Evolutionary conservation across 2,329 filamentous ascomycete species (phyloP), one percentile per base, ranked within the genome.

Genomic region (Thermomyces lanuginosus): DNA sequence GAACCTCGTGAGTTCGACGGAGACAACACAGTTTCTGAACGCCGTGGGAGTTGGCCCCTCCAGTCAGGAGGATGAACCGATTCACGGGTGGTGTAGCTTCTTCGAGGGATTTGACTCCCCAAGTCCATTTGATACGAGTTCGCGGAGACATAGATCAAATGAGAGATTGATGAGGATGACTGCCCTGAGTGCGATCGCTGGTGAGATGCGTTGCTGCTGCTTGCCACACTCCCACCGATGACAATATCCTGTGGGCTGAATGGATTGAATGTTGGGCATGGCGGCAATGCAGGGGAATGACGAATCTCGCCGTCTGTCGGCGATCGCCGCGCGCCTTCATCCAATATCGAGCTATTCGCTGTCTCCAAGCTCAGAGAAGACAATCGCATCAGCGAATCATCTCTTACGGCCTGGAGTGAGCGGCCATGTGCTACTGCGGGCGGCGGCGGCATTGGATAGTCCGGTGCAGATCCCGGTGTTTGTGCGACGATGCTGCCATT

Each of bases 181-280:
- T 28, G 27, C 9, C 31, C 25, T 24, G 33, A 27, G 7, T 44
- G 36, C 3, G 38, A 36, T 4, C 38, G 35, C 22, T 37, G 40
- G 4, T 40, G 32, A 3, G 42, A 28, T 12, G 44, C 38, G n/a
- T n/a, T n/a, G 23, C 42, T 43, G 29, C 37, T 47, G 10, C 41
- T 41, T 11, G 45, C 44, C 5, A 47, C 45, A 21, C 22, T 32
- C 36, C 27, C 46, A 36, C 30, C 39, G 39, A 46, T 38, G 8
- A 47, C 49, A 11, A 53, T 48, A 23, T 52, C 49, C 13, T 47
- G 51, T 11, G 48, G 49, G 30, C 48, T 52, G 29, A 41, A 53
- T n/a, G 49, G 48, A 2, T 42, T 41, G 13, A 45, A 53, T 3
- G 43, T 48, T 11, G 45, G 47, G 20, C 48, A 50, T 2, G 46